Evolutionary conservation across 257 asterid genomes (phyloP), one percentile per base, ranked within the genome.

Genomic region (Echites panduratus): DNA sequence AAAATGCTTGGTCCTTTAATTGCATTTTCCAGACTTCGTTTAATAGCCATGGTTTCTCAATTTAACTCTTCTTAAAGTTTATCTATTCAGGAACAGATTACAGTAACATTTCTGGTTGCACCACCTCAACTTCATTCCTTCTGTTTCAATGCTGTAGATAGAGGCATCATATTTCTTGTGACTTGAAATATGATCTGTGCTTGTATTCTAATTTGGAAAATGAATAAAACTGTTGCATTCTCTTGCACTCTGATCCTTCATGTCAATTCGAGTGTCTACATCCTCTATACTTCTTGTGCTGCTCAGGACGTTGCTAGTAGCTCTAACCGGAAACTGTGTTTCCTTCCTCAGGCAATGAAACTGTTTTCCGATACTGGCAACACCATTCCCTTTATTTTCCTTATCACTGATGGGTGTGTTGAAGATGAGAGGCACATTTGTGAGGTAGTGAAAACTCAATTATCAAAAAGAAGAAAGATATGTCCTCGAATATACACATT

Each of bases 391-490:
- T 59, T 86, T 71, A 82, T 91, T 77, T 79, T 91, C 48, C 97
- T 94, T 35, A 77, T 91, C 70, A 94, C 99, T 43, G 99, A 94
- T 79, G 99, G 99, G 66, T 84, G 96, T 68, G 97, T 89, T 72
- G 93, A 89, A 81, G 91, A 91, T 80, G 99, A 91, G 87, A 88
- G 85, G 82, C 81, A 81, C 71, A 91, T 94, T 70, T 91, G 96
- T 76, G 87, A 89, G 66, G 80, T 78, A 35, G 43, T 88, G 93
- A 86, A 85, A 82, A 77, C 75, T 52, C 83, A 76, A 77, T 74
- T 89, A 58, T 70, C 77, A 71, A 78, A 83, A 73, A 68, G 79
- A 67, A 83, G 85, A 75, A 74, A 81, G n/a, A 35, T 87, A 66
- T 62, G 74, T 47, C 96, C 99, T 59, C 90, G 97, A 61, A 85